Conservation (phyloP, 352 stramenopile species). For the Aphanomyces invadans region DNA sequence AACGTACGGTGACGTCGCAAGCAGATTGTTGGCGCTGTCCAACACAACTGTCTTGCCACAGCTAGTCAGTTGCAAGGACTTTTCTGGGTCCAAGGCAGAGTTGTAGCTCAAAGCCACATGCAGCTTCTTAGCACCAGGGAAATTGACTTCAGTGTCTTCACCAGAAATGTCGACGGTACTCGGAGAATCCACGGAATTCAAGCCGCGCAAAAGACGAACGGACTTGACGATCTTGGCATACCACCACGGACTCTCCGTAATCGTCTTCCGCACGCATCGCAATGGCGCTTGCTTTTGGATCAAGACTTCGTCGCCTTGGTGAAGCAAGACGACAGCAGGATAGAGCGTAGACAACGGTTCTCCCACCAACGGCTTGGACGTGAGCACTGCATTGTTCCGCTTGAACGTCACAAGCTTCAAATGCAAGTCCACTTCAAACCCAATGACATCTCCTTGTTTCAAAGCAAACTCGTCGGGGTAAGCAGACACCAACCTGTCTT, state of each 20-base stretch:
- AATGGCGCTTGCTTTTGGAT: not conserved
- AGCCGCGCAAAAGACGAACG: not conserved
- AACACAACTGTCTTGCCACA: not conserved
- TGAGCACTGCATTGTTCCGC: conserved; percentile 35
- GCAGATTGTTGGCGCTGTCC: not conserved
- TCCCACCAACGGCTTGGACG: not conserved
- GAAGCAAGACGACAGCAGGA: not conserved
- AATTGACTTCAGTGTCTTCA: not conserved
- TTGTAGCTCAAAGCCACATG: not conserved
- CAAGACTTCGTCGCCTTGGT: not conserved
- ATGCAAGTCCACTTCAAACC: conserved; percentile 37
- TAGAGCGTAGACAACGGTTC: not conserved
- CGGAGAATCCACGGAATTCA: not conserved
- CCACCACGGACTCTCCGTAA: not conserved
- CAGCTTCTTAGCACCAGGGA: not conserved
- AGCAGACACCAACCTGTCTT: not conserved
- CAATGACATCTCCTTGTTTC: conserved; percentile 34
- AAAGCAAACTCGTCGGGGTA: not conserved
- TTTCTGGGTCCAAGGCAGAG: not conserved
- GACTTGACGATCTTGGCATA: not conserved
- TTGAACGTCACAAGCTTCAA: conserved; percentile 30
- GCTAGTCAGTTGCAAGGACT: not conserved
- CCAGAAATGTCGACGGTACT: not conserved
- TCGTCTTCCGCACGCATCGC: not conserved
- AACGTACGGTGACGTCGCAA: not conserved